Percentiles rank a stretch among this genome's conserved stretches.
These are phyloP conservation scores for Myxozyma geophila DNA, from an alignment of 805 yeast genomes.

Conservation along the genomic window DNA sequence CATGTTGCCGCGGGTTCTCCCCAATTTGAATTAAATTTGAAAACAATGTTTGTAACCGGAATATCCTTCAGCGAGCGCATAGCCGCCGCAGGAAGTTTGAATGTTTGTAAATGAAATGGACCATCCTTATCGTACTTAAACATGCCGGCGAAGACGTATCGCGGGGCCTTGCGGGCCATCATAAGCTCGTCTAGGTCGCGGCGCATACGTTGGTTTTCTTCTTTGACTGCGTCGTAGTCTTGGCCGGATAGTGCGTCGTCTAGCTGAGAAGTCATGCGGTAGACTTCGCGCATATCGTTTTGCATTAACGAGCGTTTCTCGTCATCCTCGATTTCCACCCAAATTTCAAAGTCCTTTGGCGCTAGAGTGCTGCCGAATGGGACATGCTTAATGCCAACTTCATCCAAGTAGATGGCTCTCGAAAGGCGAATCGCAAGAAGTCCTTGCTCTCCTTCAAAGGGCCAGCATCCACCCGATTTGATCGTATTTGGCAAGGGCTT, in stretches of 20 bases:
- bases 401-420: constrained; percentile 35
- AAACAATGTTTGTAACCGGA: constrained; percentile 36
- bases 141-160: constrained; percentile 36
- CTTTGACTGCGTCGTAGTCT: not conserved
- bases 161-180: not conserved
- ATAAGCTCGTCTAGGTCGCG: not conserved
- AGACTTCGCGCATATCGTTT: not conserved
- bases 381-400: constrained; percentile 41
- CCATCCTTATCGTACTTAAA: constrained; percentile 38
- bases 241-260: too few species aligned
- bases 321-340: constrained; percentile 39
- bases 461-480: constrained; percentile 45
- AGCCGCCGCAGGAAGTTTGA: constrained; percentile 33
- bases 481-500: constrained; percentile 36
- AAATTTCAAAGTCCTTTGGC: constrained; percentile 42
- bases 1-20: constrained; percentile 43
- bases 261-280: not conserved
- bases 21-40: constrained; percentile 44
- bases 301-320: constrained; percentile 18
- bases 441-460: constrained; percentile 43
- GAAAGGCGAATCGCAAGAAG: constrained; percentile 40
- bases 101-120: constrained; percentile 36
- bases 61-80: constrained; percentile 17
- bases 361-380: constrained; percentile 39
- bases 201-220: not conserved